Percentiles rank a stretch among this genome's conserved stretches.
phyloP scores from a whole-genome alignment of 805 yeast genomes.

The Starmera pachycereana region DNA sequence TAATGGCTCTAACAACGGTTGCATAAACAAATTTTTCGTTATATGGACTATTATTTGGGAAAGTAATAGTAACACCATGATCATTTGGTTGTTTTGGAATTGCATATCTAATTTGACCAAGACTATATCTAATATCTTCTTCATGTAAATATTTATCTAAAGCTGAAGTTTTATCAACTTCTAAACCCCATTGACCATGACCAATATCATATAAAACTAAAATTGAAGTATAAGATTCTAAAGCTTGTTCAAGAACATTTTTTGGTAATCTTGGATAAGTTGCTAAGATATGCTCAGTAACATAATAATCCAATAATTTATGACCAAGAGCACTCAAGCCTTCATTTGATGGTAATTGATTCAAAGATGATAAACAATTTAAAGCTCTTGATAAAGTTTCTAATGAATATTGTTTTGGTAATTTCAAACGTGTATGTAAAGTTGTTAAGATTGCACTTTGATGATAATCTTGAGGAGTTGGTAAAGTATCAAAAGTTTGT shows the following conservation, averaged over 20 bases:
- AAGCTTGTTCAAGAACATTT: slow-evolving; percentile 62
- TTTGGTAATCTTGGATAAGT: slow-evolving; percentile 88
- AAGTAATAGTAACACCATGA: slow-evolving; percentile 42
- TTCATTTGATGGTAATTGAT: slow-evolving; percentile 23
- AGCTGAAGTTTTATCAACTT: slow-evolving; percentile 54
- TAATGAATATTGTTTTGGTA: slow-evolving; percentile 46
- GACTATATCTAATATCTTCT: slow-evolving; percentile 55
- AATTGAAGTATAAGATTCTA: slow-evolving; percentile 64
- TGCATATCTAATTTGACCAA: slow-evolving; percentile 57
- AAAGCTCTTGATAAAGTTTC: slow-evolving; percentile 75
- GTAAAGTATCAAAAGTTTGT: too few relatives aligned
- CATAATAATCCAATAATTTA: slow-evolving; percentile 63
- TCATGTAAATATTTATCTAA: slow-evolving; percentile 58
- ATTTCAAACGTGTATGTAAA: slow-evolving; percentile 62
- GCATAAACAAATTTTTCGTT: slow-evolving; percentile 33
- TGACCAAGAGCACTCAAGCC: slow-evolving; percentile 81
- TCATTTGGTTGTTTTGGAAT: slow-evolving; percentile 23
- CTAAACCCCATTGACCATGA: slow-evolving; percentile 74
- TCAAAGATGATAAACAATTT: neutral
- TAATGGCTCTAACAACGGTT: slow-evolving; percentile 67
- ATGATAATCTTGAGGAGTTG: slow-evolving; percentile 21
- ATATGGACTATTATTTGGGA: slow-evolving; percentile 20
- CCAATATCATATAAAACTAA: slow-evolving; percentile 59
- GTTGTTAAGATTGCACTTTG: slow-evolving; percentile 68
- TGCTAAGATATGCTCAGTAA: slow-evolving; percentile 59